Conservation (phyloP, 2,329 filamentous ascomycete genomes). For the Dothidotthia symphoricarpi region DNA sequence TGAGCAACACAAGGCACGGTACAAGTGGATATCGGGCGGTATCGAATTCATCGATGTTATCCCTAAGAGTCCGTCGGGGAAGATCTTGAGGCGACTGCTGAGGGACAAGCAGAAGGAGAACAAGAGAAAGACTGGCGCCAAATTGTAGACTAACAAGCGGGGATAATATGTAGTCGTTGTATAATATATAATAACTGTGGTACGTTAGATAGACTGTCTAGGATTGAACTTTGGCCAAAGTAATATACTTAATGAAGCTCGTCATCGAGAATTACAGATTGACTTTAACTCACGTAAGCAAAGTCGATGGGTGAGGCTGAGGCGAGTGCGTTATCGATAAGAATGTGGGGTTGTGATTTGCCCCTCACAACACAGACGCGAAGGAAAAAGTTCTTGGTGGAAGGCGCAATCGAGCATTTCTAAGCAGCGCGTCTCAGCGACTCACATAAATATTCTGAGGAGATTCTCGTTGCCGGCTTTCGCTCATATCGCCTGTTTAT, state of each 20-base stretch:
- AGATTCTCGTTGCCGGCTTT: not conserved
- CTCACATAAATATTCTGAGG: conserved; percentile 11
- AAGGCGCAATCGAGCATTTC: conserved; percentile 31
- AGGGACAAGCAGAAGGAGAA: conserved; percentile 72
- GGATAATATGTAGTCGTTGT: too few species aligned
- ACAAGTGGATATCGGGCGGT: conserved; percentile 63
- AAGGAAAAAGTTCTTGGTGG: conserved; percentile 34
- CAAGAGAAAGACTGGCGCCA: conserved; percentile 63
- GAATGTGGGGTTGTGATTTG: conserved; percentile 22
- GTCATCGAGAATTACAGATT: too few species aligned
- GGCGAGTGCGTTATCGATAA: too few species aligned
- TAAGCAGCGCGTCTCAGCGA: conserved; percentile 26
- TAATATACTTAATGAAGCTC: too few species aligned
- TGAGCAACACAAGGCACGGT: conserved; percentile 59
- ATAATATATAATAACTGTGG: too few species aligned
- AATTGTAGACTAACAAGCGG: conserved; percentile 52
- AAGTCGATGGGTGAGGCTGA: too few species aligned
- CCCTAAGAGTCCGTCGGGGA: conserved; percentile 62
- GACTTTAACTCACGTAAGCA: too few species aligned
- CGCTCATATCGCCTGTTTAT: not conserved
- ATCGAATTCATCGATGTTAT: conserved; percentile 52
- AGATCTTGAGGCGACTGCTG: conserved; percentile 63
- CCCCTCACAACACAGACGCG: conserved; percentile 24
- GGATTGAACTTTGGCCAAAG: too few species aligned
- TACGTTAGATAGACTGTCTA: too few species aligned